A percentile compares a stretch with the other conserved stretches of the same genome.
phyloP scores from a whole-genome alignment of 768 basidiomycete genomes.

The Hortiboletus flavorubellus region DNA sequence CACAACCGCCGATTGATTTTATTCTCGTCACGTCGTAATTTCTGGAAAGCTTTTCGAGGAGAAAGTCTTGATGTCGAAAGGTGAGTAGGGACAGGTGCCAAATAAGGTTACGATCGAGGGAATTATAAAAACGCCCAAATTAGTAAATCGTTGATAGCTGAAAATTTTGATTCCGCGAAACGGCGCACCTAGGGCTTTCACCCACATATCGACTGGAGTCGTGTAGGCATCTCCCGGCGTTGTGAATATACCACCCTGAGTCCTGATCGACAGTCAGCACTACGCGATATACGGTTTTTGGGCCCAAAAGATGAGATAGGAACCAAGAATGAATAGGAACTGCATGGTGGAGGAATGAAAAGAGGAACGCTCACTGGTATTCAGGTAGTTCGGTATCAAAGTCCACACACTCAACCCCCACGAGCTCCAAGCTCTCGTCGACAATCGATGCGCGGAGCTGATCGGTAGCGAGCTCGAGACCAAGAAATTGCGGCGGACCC shows the following conservation, averaged over 20 bases:
- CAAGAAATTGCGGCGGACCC: conserved; percentile 66
- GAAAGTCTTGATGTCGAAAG: conserved; percentile 49
- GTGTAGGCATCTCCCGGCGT: conserved; percentile 85
- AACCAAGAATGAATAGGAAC: background rate
- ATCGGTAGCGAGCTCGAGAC: conserved; percentile 82
- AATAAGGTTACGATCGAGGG: conserved; percentile 32
- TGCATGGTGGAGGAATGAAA: background rate
- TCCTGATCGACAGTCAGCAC: conserved; percentile 44
- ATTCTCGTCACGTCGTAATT: conserved; percentile 70
- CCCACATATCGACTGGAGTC: conserved; percentile 89
- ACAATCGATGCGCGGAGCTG: conserved; percentile 80
- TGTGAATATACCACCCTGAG: conserved; percentile 83
- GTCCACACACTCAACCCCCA: conserved; percentile 79
- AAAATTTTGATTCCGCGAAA: conserved; percentile 61
- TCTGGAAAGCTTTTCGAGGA: conserved; percentile 70
- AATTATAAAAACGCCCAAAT: conserved; percentile 33
- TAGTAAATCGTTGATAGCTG: conserved; percentile 35
- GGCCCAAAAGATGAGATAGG: background rate
- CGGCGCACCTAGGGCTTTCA: conserved; percentile 69
- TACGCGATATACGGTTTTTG: conserved; percentile 11
- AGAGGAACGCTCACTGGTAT: conserved; percentile 61
- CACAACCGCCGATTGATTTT: conserved; percentile 72
- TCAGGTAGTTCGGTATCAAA: conserved; percentile 78
- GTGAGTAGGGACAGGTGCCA: conserved; percentile 19
- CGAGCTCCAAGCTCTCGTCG: conserved; percentile 77